These are phyloP conservation scores for Coemansia sp. DNA, from an alignment of 192 early-diverging fungal genomes.

Conservation along the genomic window DNA sequence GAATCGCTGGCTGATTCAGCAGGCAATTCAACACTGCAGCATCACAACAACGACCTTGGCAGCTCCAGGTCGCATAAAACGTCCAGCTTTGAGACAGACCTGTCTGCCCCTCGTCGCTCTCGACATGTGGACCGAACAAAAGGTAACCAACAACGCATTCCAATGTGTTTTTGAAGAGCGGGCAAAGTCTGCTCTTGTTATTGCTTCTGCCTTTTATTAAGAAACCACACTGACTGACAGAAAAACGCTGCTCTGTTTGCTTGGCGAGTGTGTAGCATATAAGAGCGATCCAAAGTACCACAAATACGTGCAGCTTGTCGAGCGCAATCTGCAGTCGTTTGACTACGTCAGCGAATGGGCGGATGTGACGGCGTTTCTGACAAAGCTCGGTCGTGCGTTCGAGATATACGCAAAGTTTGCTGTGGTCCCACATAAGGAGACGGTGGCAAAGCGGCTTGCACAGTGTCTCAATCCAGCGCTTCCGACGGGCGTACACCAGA, in stretches of 20 bases:
- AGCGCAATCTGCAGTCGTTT: conserved; percentile 86
- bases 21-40: conserved; percentile 1
- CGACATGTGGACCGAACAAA: conserved; percentile 26
- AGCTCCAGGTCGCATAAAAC: conserved; percentile 6
- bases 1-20: conserved; percentile 11
- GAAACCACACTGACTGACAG: neutral
- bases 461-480: conserved; percentile 94
- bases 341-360: conserved; percentile 95
- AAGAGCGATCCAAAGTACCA: conserved; percentile 77
- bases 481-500: conserved; percentile 94
- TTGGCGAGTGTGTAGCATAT: conserved; percentile 19
- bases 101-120: conserved; percentile 34
- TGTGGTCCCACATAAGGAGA: conserved; percentile 78
- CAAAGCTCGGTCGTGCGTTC: conserved; percentile 79
- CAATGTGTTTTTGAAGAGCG: neutral
- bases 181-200: neutral
- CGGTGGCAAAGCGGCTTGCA: conserved; percentile 87
- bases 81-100: conserved; percentile 47
- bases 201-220: neutral
- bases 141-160: conserved; percentile 10
- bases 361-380: conserved; percentile 88
- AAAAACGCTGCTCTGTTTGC: neutral
- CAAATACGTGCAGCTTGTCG: conserved; percentile 79
- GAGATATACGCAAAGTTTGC: conserved; percentile 74
- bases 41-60: neutral